Conservation (phyloP, 2,329 filamentous ascomycete species). For the Decorospora gaudefroyi region DNA sequence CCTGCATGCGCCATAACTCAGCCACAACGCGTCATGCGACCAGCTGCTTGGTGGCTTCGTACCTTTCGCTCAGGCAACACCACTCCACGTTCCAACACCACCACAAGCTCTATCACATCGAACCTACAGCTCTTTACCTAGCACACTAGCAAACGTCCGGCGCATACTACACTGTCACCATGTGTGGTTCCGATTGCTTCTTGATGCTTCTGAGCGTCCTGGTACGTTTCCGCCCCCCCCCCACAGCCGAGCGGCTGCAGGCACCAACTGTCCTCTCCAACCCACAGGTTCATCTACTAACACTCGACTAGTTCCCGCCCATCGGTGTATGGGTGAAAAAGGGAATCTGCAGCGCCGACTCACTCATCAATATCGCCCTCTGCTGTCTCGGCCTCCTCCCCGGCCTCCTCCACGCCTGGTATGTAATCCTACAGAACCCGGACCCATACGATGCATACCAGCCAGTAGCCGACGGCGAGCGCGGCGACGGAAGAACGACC, state of each 20-base stretch:
- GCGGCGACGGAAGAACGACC: constrained; percentile 41
- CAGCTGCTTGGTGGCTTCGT: constrained; percentile 7
- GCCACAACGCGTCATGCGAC: constrained; percentile 21
- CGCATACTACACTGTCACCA: constrained; percentile 36
- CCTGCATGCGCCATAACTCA: constrained; percentile 10
- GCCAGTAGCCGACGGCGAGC: constrained; percentile 59
- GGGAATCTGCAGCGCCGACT: constrained; percentile 90
- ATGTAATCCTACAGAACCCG: constrained; percentile 91
- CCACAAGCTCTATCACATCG: constrained; percentile 6
- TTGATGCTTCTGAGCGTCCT: constrained; percentile 64
- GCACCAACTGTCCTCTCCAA: constrained; percentile 1
- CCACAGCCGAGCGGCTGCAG: constrained; percentile 19
- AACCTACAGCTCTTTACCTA: constrained; percentile 1
- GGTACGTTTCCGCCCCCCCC: constrained; percentile 49
- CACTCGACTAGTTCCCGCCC: constrained; percentile 12
- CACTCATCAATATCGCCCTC: constrained; percentile 92
- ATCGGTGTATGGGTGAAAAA: constrained; percentile 89
- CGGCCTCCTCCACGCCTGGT: constrained; percentile 93
- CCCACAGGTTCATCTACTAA: constrained; percentile 3
- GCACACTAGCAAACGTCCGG: background rate
- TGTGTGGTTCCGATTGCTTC: constrained; percentile 66
- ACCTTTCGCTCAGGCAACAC: constrained; percentile 12
- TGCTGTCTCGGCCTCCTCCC: constrained; percentile 67
- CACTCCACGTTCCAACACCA: constrained; percentile 7
- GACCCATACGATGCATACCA: constrained; percentile 69